Conservation (phyloP, 139 green algal genomes). For the Trebouxia sp. region DNA sequence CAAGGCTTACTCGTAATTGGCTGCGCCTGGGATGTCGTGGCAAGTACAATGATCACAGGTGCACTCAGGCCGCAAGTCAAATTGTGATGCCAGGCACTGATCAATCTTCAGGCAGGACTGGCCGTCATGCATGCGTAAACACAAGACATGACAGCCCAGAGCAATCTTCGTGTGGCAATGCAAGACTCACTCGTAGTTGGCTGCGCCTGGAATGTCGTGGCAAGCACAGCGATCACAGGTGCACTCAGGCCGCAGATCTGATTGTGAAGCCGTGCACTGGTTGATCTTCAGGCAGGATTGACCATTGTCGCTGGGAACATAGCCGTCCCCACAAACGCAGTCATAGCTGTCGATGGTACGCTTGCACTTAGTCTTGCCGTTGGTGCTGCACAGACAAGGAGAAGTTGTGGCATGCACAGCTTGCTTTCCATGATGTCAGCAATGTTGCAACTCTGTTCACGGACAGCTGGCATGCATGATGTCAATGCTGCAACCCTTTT, state of each 20-base stretch:
- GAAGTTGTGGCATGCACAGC: background rate
- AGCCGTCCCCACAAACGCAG: slow-evolving; percentile 78
- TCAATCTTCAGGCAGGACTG: slow-evolving; percentile 79
- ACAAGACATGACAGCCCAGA: too few relatives aligned
- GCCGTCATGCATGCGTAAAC: too few relatives aligned
- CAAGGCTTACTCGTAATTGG: slow-evolving; percentile 69
- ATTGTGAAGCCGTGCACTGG: slow-evolving; percentile 59
- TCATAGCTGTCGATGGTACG: slow-evolving; percentile 80
- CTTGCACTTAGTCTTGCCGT: slow-evolving; percentile 68
- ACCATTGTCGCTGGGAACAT: slow-evolving; percentile 38
- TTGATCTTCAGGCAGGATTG: slow-evolving; percentile 79
- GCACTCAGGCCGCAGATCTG: slow-evolving; percentile 55
- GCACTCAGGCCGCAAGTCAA: slow-evolving; percentile 54
- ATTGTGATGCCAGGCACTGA: slow-evolving; percentile 59
- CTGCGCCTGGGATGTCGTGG: slow-evolving; percentile 63
- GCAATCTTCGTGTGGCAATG: too few relatives aligned
- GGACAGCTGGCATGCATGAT: too few relatives aligned
- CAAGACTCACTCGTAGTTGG: slow-evolving; percentile 72
- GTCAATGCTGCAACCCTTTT: too few relatives aligned
- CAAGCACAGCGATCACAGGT: slow-evolving; percentile 77
- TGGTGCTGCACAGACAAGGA: slow-evolving; percentile 29
- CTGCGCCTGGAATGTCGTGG: slow-evolving; percentile 63
- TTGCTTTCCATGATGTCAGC: background rate
- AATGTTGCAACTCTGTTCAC: too few relatives aligned
- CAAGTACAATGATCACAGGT: slow-evolving; percentile 76